Evolutionary conservation across 106 monocot species (phyloP), one percentile per base, ranked within the genome.

Genomic region (Dendrobium catenatum): DNA sequence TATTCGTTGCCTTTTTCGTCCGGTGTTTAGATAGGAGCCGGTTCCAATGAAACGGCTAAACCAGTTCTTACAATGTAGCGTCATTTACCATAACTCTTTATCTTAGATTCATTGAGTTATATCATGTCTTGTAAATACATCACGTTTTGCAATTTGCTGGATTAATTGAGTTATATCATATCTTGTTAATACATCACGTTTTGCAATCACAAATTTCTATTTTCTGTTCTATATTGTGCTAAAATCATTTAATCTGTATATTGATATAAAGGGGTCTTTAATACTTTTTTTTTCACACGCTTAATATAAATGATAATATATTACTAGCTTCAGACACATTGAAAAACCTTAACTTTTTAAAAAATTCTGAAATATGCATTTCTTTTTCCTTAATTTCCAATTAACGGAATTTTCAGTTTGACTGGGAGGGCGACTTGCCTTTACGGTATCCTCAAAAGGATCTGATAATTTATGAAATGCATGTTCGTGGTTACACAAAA

Each of bases 391-490:
- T 74, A 44, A 70, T 74, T 74, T 42, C 20, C 6, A 15, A n/a
- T 54, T 44, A 42, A 44, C 55, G 26, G 24, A 78, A 6, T 72
- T 85, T 85, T 79, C 85, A 96, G 96, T 96, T 96, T 90, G 94
- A 96, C 73, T 96, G 96, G 96, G 89, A 96, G 79, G 94, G 96
- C 81, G 96, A 96, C 77, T 68, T 92, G 66, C 96, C 89, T 73
- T 70, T 96, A 24, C 42, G 44, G 3, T 78, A 82, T 79, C 89
- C 81, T 75, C 92, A 94, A 61, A 90, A 79, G 68, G 94, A 93
- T 64, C 89, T 94, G 33, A 82, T 96, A 59, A 88, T 96, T 64
- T 96, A 94, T 85, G 94, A 96, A 84, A 96, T 96, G 94, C 96
- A 96, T 86, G 76, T 96, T 10, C 88, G 94, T 49, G 96, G 96